These are phyloP conservation scores for Vigna trinervia DNA, from an alignment of 306 rosid genomes.

Conservation along the genomic window DNA sequence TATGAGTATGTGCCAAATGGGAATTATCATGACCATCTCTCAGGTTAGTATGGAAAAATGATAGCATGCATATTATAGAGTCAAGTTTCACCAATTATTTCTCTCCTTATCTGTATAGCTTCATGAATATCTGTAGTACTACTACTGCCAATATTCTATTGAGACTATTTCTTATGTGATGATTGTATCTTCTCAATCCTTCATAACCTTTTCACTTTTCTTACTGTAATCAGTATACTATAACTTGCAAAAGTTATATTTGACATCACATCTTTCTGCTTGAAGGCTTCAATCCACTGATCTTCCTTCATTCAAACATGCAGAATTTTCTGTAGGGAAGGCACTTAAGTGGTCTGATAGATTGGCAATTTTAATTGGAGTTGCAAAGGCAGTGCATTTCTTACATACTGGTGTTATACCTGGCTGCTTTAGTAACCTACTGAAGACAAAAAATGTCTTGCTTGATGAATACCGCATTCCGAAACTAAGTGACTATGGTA, in stretches of 20 bases:
- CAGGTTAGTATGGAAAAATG: slow-evolving; percentile 60
- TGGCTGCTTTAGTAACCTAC: slow-evolving; percentile 68
- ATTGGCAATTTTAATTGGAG: slow-evolving; percentile 70
- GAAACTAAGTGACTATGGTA: slow-evolving; percentile 84
- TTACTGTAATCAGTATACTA: neutral
- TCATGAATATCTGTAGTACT: neutral
- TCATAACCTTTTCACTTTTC: neutral
- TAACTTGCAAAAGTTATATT: neutral
- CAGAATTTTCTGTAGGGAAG: slow-evolving; percentile 66
- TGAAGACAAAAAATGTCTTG: slow-evolving; percentile 69
- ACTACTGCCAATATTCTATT: too few species aligned
- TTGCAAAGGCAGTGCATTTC: slow-evolving; percentile 86
- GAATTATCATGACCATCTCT: slow-evolving; percentile 63
- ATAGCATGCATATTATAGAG: neutral
- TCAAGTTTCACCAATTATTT: neutral
- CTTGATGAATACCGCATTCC: slow-evolving; percentile 76
- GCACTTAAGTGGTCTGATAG: slow-evolving; percentile 82
- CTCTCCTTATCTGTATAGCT: neutral
- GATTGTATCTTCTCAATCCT: neutral
- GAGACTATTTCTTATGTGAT: neutral
- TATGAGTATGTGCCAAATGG: slow-evolving; percentile 73
- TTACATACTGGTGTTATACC: slow-evolving; percentile 87
- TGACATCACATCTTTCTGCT: neutral
- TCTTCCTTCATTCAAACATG: slow-evolving; percentile 42
- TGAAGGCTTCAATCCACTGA: slow-evolving; percentile 34